Percentiles rank a stretch among this genome's conserved stretches.
Conservation (phyloP, 1,284 basidiomycete species). For the Chalciporus sp. region DNA sequence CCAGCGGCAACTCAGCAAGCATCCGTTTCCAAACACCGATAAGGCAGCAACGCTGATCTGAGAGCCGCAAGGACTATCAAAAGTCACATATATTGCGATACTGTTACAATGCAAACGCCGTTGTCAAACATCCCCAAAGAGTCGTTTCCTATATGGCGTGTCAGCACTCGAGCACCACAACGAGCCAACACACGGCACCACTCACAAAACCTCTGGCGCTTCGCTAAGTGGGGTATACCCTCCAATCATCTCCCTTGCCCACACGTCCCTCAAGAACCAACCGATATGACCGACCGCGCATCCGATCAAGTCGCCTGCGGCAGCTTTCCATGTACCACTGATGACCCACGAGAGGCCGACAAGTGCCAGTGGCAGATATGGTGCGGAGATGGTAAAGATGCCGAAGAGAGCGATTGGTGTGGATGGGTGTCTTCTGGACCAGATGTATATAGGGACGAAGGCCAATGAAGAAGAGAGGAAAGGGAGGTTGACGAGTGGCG, state of each 20-base stretch:
- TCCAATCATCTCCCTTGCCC: constrained; percentile 90
- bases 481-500: constrained; percentile 86
- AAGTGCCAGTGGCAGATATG: constrained; percentile 91
- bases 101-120: constrained; percentile 12
- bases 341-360: constrained; percentile 90
- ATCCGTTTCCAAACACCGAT: too few species aligned
- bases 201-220: constrained; percentile 80
- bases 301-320: constrained; percentile 83
- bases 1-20: too few species aligned
- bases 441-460: constrained; percentile 95
- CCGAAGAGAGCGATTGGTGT: constrained; percentile 97
- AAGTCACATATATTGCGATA: not conserved
- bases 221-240: constrained; percentile 76
- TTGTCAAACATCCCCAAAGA: constrained; percentile 59
- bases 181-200: constrained; percentile 24
- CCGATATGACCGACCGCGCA: constrained; percentile 90
- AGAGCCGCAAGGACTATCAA: too few species aligned
- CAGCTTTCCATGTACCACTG: constrained; percentile 84
- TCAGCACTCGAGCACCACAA: not conserved
- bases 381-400: constrained; percentile 90
- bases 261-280: constrained; percentile 94
- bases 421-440: constrained; percentile 92
- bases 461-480: constrained; percentile 89
- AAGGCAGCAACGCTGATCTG: too few species aligned
- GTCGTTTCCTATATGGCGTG: constrained; percentile 50